Conservation (phyloP, 805 yeast genomes). For the Danielia reshetovae region DNA sequence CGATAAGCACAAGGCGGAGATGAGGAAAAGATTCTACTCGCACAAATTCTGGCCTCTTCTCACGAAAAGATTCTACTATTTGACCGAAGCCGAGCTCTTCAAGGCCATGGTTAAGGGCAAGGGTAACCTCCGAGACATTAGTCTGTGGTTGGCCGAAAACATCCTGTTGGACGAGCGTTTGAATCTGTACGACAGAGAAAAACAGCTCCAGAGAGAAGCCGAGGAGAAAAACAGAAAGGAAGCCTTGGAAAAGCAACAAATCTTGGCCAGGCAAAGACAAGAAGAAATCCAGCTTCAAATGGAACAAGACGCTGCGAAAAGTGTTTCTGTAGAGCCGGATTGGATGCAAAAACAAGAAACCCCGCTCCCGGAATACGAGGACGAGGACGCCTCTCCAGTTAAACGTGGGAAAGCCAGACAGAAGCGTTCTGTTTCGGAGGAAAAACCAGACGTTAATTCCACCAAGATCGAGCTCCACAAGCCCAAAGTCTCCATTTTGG, state of each 20-base stretch:
- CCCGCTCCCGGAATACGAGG: slow-evolving; percentile 15
- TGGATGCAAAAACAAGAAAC: neutral
- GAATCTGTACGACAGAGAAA: slow-evolving; percentile 11
- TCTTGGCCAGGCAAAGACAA: neutral
- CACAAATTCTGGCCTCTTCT: slow-evolving; percentile 39
- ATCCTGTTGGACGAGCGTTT: slow-evolving; percentile 11
- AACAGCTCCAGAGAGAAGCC: slow-evolving; percentile 22
- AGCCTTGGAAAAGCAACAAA: neutral
- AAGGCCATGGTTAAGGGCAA: slow-evolving; percentile 41
- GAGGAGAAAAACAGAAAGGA: slow-evolving; percentile 1
- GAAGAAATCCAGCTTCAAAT: neutral
- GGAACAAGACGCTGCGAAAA: neutral
- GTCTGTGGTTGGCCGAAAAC: slow-evolving; percentile 36
- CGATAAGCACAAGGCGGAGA: slow-evolving; percentile 17
- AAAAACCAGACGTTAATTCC: slow-evolving; percentile 7
- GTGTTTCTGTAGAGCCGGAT: neutral
- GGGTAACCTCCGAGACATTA: slow-evolving; percentile 39
- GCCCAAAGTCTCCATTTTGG: slow-evolving; percentile 41
- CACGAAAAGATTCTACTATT: slow-evolving; percentile 31
- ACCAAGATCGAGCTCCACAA: slow-evolving; percentile 39
- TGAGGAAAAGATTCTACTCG: slow-evolving; percentile 27
- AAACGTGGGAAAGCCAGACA: slow-evolving; percentile 33
- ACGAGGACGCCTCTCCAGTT: slow-evolving; percentile 36
- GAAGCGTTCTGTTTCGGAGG: slow-evolving; percentile 10
- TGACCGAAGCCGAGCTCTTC: slow-evolving; percentile 38